Evolutionary conservation across 257 asterid genomes (phyloP), one percentile per base, ranked within the genome.

Genomic region (Solanum chiquidenum): DNA sequence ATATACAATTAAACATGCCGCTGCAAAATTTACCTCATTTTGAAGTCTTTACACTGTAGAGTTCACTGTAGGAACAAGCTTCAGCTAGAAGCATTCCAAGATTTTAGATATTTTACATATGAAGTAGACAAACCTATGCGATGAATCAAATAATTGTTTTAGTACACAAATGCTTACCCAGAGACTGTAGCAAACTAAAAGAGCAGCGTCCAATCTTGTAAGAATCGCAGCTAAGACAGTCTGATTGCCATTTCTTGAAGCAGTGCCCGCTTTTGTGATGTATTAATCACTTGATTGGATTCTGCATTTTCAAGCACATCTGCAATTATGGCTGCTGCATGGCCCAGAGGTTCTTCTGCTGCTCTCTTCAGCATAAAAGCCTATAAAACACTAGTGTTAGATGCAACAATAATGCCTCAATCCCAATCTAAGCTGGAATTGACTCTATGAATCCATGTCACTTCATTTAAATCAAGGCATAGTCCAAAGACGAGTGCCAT

Each of bases 351-450:
- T 88, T 95, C 98, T 89, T 95, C 99, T 66, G 97, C 97, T 74
- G 99, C 98, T 92, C 98, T 95, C 94, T 93, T 97, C 89, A 97
- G 91, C 99, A 97, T 95, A 88, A 97, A 97, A 7, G 99, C 99
- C 99, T 97, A 91, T 42, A 35, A 75, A 79, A 44, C 38, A 44
- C 9, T 16, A 27, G 37, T 27, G 66, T 79, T 29, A 79, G 66
- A 79, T 42, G 27, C 3, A 71, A 34, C 79, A 10, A 71, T 31
- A 71, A 71, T 2, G 14, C 42, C 77, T 33, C 42, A 71, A 71
- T 31, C 77, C 42, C 77, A 71, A 71, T 71, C 42, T 66, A 16
- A 72, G 79, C 79, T 72, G 79, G n/a, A 72, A 21, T 72, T 72
- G 42, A 72, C 13, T 72, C 4, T 34, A 72, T 20, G 46, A 72